Conservation (phyloP, 1,284 basidiomycete species). For the Fomitopsis schrenkii region DNA sequence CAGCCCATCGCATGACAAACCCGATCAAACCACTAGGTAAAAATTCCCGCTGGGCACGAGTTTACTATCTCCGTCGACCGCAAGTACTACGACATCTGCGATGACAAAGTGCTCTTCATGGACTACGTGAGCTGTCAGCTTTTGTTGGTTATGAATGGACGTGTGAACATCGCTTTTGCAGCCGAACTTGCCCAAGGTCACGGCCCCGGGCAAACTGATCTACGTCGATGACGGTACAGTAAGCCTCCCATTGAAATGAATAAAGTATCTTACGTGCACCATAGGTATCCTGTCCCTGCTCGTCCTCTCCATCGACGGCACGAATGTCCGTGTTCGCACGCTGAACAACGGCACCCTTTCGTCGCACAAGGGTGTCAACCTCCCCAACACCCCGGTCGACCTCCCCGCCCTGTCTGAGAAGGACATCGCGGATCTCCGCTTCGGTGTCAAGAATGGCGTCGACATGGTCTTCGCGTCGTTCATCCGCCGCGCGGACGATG, state of each 20-base stretch:
- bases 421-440: constrained; percentile 93
- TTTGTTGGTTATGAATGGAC: constrained; percentile 5
- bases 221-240: constrained; percentile 90
- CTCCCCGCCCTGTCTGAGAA: constrained; percentile 97
- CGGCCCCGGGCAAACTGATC: constrained; percentile 92
- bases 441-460: constrained; percentile 96
- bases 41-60: constrained; percentile 90
- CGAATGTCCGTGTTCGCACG: constrained; percentile 81
- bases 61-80: constrained; percentile 89
- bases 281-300: constrained; percentile 89
- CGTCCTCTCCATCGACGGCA: constrained; percentile 83
- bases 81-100: constrained; percentile 76
- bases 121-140: constrained; percentile 72
- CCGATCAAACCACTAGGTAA: constrained; percentile 44
- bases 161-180: constrained; percentile 26
- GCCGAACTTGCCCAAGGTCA: constrained; percentile 93
- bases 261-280: background rate
- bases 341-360: constrained; percentile 93
- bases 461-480: constrained; percentile 99
- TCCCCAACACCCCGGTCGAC: constrained; percentile 97
- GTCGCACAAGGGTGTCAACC: constrained; percentile 98
- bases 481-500: constrained; percentile 91
- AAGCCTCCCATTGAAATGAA: background rate
- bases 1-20: constrained; percentile 1
- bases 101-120: constrained; percentile 82